Conservation (phyloP, 2,329 filamentous ascomycete genomes). For the Exutisphaerella laricina region DNA sequence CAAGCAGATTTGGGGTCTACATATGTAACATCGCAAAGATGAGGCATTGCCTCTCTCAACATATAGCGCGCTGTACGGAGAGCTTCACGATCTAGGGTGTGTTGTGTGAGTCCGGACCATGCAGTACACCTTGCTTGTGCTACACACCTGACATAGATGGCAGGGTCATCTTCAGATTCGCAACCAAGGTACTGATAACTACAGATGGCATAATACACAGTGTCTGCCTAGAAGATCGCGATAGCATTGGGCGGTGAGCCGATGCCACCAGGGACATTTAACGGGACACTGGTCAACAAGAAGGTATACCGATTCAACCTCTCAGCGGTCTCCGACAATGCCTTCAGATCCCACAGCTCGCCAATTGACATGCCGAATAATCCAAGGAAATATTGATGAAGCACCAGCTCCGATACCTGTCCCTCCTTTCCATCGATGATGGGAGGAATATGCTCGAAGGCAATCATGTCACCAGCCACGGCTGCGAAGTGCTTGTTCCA, state of each 20-base stretch:
- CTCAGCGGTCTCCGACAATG: slow-evolving; percentile 36
- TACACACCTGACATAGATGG: too few species aligned
- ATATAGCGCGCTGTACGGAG: too few species aligned
- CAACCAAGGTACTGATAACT: slow-evolving; percentile 1
- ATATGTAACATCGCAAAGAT: too few species aligned
- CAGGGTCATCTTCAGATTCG: slow-evolving; percentile 6
- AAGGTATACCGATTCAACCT: slow-evolving; percentile 39
- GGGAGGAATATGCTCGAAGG: slow-evolving; percentile 43
- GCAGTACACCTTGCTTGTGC: too few species aligned
- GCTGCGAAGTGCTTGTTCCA: slow-evolving; percentile 55
- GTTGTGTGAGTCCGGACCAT: background rate
- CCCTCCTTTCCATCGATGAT: slow-evolving; percentile 24
- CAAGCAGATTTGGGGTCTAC: too few species aligned
- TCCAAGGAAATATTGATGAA: slow-evolving; percentile 40
- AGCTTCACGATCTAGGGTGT: background rate
- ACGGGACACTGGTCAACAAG: slow-evolving; percentile 40
- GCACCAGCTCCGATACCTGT: slow-evolving; percentile 21
- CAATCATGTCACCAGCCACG: slow-evolving; percentile 52
- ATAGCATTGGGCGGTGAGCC: slow-evolving; percentile 32
- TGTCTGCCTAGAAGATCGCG: slow-evolving; percentile 30
- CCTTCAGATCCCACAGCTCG: slow-evolving; percentile 43
- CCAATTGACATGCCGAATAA: slow-evolving; percentile 43
- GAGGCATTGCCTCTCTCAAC: too few species aligned
- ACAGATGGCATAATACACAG: too few species aligned
- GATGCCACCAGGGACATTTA: slow-evolving; percentile 40